Percentiles rank a stretch among this genome's conserved stretches.
phyloP scores from a whole-genome alignment of 768 basidiomycete species.

The Hericium rajendrae region DNA sequence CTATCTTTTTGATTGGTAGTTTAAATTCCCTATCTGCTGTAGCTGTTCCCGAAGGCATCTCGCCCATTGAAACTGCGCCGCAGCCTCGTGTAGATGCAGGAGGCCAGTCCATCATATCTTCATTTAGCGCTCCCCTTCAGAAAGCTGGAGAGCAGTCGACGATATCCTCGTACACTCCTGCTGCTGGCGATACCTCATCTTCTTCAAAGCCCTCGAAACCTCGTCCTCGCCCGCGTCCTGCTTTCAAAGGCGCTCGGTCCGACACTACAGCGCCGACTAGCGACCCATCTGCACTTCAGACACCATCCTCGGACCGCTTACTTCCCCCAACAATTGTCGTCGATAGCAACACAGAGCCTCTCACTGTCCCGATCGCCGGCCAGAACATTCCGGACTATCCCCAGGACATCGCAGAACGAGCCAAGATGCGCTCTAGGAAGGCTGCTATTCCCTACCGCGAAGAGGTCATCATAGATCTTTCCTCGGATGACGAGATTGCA shows the following conservation, averaged over 20 bases:
- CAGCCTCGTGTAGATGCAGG: too few relatives aligned
- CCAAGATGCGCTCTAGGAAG: constrained; percentile 22
- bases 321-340: background rate
- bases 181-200: background rate
- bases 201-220: constrained; percentile 4
- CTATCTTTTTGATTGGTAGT: background rate
- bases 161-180: constrained; percentile 7
- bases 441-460: constrained; percentile 7
- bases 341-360: background rate
- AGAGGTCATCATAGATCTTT: constrained; percentile 20
- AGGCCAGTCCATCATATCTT: constrained; percentile 6
- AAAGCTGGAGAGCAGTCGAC: background rate
- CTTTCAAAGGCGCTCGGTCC: constrained; percentile 3
- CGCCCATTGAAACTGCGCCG: constrained; percentile 8
- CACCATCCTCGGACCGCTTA: constrained; percentile 1
- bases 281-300: constrained; percentile 4
- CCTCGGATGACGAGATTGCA: constrained; percentile 21
- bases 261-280: constrained; percentile 1
- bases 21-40: background rate
- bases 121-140: background rate
- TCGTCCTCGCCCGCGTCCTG: constrained; percentile 11
- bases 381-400: constrained; percentile 8
- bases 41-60: background rate
- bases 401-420: constrained; percentile 23
- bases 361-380: background rate